Percentiles rank a stretch among this genome's conserved stretches.
Evolutionary conservation across 78 protist species (phyloP).

Genomic region (Dictyostelium firmibasis): DNA sequence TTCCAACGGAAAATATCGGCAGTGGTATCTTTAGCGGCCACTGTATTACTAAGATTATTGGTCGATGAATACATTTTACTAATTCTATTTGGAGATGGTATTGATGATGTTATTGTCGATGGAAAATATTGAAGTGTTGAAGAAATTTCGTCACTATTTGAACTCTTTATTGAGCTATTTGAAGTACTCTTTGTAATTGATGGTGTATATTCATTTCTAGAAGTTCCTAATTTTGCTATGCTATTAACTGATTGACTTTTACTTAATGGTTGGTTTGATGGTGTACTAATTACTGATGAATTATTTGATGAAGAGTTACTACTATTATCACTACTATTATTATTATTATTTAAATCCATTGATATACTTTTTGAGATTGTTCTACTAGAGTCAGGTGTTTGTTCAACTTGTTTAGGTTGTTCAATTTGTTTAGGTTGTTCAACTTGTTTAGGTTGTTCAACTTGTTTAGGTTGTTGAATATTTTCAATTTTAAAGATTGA

Average conservation of each 20-base stretch:
- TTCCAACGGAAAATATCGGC: background rate
- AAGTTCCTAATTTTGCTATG: background rate
- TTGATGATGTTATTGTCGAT: background rate
- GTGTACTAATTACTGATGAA: background rate
- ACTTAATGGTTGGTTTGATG: background rate
- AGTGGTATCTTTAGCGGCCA: background rate
- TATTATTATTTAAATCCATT: background rate
- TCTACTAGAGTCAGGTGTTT: background rate
- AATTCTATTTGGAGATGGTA: background rate
- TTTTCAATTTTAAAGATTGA: background rate
- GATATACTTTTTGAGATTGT: background rate
- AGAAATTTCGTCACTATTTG: background rate
- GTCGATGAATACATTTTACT: background rate
- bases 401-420: background rate
- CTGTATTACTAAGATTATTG: background rate
- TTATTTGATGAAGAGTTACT: background rate
- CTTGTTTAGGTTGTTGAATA: background rate
- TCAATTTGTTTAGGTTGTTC: background rate
- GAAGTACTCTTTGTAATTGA: background rate
- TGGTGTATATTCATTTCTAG: background rate
- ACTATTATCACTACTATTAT: background rate
- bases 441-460: too few relatives aligned
- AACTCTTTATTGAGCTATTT: background rate
- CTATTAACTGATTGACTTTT: slow-evolving; percentile 1
- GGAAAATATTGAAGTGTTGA: background rate